Percentiles rank a stretch among this genome's conserved stretches.
Conservation (phyloP, 2,329 filamentous ascomycete genomes). For the Myrmaecium sp. region DNA sequence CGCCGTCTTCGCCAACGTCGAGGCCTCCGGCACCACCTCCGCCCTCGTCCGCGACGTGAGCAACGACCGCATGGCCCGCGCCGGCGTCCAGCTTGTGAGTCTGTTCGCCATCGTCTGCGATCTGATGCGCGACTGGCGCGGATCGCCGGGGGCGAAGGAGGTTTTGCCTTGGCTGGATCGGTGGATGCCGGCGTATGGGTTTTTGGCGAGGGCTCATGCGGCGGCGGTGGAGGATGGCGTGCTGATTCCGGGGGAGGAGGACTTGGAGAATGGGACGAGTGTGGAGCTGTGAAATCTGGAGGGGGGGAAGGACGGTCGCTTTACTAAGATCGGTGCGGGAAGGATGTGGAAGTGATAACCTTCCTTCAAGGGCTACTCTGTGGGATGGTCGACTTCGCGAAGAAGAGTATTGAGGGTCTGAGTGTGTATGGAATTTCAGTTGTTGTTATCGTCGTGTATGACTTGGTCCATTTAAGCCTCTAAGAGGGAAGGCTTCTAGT, state of each 20-base stretch:
- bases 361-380: no score
- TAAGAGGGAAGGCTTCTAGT: no score
- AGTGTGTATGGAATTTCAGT: no score
- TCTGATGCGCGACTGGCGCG: conserved; percentile 55
- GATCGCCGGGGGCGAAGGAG: conserved; percentile 32
- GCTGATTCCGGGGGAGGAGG: conserved; percentile 37
- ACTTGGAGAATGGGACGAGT: no score
- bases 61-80: conserved; percentile 48
- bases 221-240: conserved; percentile 44
- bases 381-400: no score
- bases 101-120: conserved; percentile 49
- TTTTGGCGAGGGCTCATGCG: conserved; percentile 43
- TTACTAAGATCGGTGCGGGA: no score
- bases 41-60: conserved; percentile 43
- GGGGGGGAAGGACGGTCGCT: no score
- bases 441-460: no score
- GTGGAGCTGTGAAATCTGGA: no score
- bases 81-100: conserved; percentile 47
- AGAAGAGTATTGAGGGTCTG: no score
- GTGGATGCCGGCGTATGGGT: conserved; percentile 49
- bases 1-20: conserved; percentile 55
- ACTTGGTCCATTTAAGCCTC: no score
- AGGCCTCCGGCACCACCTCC: conserved; percentile 51
- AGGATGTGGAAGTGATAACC: no score
- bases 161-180: conserved; percentile 47